Evolutionary conservation across 192 early-diverging fungal genomes (phyloP), one percentile per base, ranked within the genome.

Genomic region (Coemansia aciculifera): DNA sequence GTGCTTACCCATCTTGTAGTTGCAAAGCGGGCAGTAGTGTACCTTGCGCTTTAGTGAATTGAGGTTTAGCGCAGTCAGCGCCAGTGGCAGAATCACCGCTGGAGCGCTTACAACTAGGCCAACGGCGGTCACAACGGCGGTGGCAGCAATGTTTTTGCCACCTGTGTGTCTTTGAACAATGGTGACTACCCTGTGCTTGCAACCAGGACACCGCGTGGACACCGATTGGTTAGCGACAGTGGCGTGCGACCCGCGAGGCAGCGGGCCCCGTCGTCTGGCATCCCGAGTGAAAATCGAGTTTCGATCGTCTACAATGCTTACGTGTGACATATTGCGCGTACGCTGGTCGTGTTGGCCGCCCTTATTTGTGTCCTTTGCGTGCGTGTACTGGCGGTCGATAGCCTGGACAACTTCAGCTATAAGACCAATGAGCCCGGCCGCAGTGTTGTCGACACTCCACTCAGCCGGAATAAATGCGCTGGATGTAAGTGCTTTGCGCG

Each of bases 11-110:
- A 80, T 71, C 38, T 72, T 71, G 69, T 75, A 80, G 52, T 75
- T 74, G 69, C 78, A 80, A 56, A 65, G 69, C 10, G 78, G 69
- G 43, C 78, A 80, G 66, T 75, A 74, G 61, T 80, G 78, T 7
- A 74, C 72, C 54, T 75, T 80, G 63, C 70, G 73, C 64, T 80
- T 80, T 59, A 80, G 67, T 17, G 78, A 65, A 37, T 64, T 71
- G 21, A 80, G 66, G 32, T 75, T 73, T 17, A 80, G 69, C 13
- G 67, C 78, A 15, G 78, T 70, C 63, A 80, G 73, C 23, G 78
- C 78, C 59, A 80, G 66, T 19, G 78, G 78, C 56, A 80, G 57
- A n/a, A 80, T 48, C 12, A 73, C 66, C 17, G 73, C 69, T 0
- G 72, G 72, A 5, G 78, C 78, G 49, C 72, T 80, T 54, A 67